phyloP scores from a whole-genome alignment of 2,329 filamentous ascomycete species.

The Penicillium polonicum region DNA sequence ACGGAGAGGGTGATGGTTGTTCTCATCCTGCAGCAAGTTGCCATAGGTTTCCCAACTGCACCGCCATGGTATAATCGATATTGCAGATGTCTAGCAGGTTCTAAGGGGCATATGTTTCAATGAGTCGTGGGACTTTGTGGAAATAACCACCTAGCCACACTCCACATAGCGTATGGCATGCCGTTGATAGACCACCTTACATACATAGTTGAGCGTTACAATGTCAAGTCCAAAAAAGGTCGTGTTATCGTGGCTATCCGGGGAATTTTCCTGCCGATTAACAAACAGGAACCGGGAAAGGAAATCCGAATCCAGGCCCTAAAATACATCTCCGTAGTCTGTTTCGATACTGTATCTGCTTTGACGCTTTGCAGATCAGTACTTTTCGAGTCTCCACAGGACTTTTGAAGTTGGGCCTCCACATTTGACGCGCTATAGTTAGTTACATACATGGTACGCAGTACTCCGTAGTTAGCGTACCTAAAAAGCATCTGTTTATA shows the following conservation, averaged over 20 bases:
- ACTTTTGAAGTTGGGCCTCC: slow-evolving; percentile 1
- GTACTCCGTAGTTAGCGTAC: not conserved
- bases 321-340: not conserved
- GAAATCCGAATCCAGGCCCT: not conserved
- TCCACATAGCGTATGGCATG: not conserved
- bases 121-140: not conserved
- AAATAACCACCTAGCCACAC: too few relatives aligned
- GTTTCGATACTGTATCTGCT: slow-evolving; percentile 9
- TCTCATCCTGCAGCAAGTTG: not conserved
- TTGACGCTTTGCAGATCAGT: slow-evolving; percentile 5
- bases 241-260: not conserved
- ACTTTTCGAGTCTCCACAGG: not conserved
- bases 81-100: not conserved
- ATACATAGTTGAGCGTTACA: not conserved
- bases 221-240: not conserved
- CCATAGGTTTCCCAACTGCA: not conserved
- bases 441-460: not conserved
- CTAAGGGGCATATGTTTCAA: not conserved
- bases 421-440: not conserved
- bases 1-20: not conserved
- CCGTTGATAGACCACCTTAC: not conserved
- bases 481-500: not conserved
- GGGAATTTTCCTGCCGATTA: not conserved
- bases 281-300: not conserved
- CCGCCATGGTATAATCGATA: not conserved